Conservation (phyloP, 1,284 basidiomycete species). For the Trametes polyzona region DNA sequence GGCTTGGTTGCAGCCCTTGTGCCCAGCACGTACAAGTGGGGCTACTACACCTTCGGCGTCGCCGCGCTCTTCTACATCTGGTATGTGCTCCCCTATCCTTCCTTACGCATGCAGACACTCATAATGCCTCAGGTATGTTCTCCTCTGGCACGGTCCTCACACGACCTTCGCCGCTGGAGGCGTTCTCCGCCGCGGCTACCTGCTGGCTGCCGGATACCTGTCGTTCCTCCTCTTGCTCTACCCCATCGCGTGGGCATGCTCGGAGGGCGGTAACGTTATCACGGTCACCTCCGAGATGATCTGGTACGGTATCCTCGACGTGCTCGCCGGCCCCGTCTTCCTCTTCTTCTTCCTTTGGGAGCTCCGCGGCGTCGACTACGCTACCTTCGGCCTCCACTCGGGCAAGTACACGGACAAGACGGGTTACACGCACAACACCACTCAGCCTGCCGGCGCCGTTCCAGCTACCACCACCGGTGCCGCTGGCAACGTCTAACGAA, state of each 20-base stretch:
- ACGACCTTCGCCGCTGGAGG: slow-evolving; percentile 41
- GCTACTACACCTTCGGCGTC: slow-evolving; percentile 51
- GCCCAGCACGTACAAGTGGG: slow-evolving; percentile 55
- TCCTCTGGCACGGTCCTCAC: slow-evolving; percentile 35
- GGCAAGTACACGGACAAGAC: slow-evolving; percentile 35
- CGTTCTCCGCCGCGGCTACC: slow-evolving; percentile 45
- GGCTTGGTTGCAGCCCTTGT: slow-evolving; percentile 57
- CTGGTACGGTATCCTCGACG: slow-evolving; percentile 65
- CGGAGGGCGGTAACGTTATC: slow-evolving; percentile 53
- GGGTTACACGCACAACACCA: slow-evolving; percentile 4
- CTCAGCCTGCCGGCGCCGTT: slow-evolving; percentile 2
- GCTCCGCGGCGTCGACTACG: slow-evolving; percentile 32
- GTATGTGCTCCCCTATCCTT: slow-evolving; percentile 36
- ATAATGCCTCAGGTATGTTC: slow-evolving; percentile 27
- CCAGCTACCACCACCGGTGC: slow-evolving; percentile 11
- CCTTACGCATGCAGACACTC: neutral
- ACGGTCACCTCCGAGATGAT: slow-evolving; percentile 49
- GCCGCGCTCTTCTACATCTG: slow-evolving; percentile 52
- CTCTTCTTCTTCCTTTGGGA: slow-evolving; percentile 38
- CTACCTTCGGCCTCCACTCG: slow-evolving; percentile 29
- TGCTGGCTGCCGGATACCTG: slow-evolving; percentile 44
- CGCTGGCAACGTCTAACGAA: slow-evolving; percentile 16
- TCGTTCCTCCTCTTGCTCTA: slow-evolving; percentile 57
- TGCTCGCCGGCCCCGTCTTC: slow-evolving; percentile 57
- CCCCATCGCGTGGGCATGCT: slow-evolving; percentile 50